Evolutionary conservation across 75 land plant species (phyloP), one percentile per base, ranked within the genome.

Genomic region (Pinus tabuliformis): DNA sequence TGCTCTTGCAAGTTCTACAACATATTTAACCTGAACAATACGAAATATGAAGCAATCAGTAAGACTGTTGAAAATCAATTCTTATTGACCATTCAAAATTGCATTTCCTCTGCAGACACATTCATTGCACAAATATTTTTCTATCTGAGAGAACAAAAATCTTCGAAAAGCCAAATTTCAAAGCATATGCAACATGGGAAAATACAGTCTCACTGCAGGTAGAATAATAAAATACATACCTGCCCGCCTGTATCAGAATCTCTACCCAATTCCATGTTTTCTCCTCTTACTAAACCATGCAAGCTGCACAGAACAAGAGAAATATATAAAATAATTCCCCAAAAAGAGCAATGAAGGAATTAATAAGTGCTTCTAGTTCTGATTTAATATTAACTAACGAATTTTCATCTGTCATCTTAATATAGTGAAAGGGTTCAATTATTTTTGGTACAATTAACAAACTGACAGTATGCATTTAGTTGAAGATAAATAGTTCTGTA

Each of bases 191-290:
- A 13, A 39, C 22, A 42, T n/a, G 8, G 12, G 7, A 68, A 68
- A 8, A 68, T 3, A 39, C 12, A 49, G 0, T 62, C 12, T 18
- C 72, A 0, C 52, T 58, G 24, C 18, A 21, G 26, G 42, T 24
- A 56, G 39, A 9, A 42, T 57, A 64, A 37, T 2, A 5, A 70
- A 71, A 56, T 13, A 57, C 20, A 20, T 66, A 94, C 95, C 92
- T 94, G 97, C 14, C 97, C 97, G 72, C 98, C 98, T 57, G 95
- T 95, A 62, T 95, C 98, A 20, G 95, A 90, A 81, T 95, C 98
- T 33, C 98, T 87, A 30, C 98, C 98, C 39, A 95, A 89, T 83
- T 95, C 98, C 98, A 95, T 95, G 63, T 92, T 86, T 56, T 92
- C 95, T 42, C 95, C 98, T 49, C 98, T 92, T 13, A 95, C 98